Evolutionary conservation across 176 grass and related monocot genomes (phyloP).

Genomic region (Eleusine coracana): DNA sequence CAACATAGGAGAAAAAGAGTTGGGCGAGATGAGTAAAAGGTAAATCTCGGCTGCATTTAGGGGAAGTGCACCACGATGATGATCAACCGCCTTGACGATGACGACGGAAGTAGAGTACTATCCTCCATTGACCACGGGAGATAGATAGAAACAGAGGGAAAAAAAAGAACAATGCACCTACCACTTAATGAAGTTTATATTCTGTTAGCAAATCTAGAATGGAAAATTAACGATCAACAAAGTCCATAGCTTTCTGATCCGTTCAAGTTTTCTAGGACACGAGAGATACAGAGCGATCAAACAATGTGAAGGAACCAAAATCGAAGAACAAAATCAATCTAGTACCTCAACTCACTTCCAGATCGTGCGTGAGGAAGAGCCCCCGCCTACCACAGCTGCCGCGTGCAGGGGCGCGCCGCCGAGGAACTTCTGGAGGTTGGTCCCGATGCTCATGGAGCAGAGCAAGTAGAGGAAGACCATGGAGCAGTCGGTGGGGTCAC

Average conservation of each 20-base stretch:
- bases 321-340: conserved; percentile 7
- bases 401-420: conserved; percentile 82
- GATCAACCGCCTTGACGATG: no score
- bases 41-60: no score
- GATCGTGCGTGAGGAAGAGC: conserved; percentile 87
- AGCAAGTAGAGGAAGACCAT: conserved; percentile 99
- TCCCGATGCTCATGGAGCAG: conserved; percentile 96
- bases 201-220: conserved; percentile 30
- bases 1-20: no score
- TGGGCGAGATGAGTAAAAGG: no score
- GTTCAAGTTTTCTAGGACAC: neutral
- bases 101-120: no score
- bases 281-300: neutral
- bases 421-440: conserved; percentile 93
- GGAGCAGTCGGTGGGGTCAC: conserved; percentile 92
- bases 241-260: conserved; percentile 24
- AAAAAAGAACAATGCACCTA: no score
- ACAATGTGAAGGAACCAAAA: neutral
- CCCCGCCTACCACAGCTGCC: conserved; percentile 54
- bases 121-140: no score
- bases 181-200: neutral
- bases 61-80: no score
- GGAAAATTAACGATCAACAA: neutral
- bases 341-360: conserved; percentile 70
- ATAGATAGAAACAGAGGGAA: no score